Base-by-base conservation (phyloP, 2,329 filamentous ascomycete species). In the Botryotinia narcissicola region DNA sequence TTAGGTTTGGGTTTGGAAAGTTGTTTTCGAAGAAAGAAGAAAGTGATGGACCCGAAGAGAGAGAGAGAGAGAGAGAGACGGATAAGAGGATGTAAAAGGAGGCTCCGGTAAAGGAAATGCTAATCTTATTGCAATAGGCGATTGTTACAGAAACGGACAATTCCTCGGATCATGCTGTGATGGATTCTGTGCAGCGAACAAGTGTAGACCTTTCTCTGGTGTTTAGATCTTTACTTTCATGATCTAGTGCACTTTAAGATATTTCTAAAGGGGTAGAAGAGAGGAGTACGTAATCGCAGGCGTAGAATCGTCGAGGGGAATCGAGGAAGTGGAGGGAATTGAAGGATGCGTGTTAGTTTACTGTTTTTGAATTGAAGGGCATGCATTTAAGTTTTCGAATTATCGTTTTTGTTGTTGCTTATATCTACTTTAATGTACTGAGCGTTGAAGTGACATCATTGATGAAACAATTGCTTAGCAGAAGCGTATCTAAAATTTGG, bases 171-270 rank as follows among this genome's bases (percentile, higher is more conserved):
- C 61, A 10, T 72, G 71, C 62, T 72, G 71, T 32, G 71, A 72
- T 60, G 71, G 71, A 22, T 72, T 48, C 10, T 72, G 71, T 60
- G 71, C 71, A 4, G 71, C 62, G 6, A 60, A 72, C 59, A 72
- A 72, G 16, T 72, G 71, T 40, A 67, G 71, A 64, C 71, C 71
- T 60, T 72, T 68, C 44, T 54, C 35, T 64, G 48, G 48, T 4
- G 14, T 69, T 54, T 69, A 69, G 16, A 7, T 4, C 3, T 2
- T n/a, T 6, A 16, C 25, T n/a, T 12, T n/a, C 37, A 5, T 62
- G 3, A 42, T 9, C 3, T 22, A 14, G 14, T 16, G 51, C 6
- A 29, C 0, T 29, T 0, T 29, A 1, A 29, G 7, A 6, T 8
- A 6, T 4, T 29, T 18, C 7, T 29, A 8, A 1, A 6, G 12